Base-by-base conservation (phyloP, 129 eudicot genomes). In the Oenanthe sinensis region DNA sequence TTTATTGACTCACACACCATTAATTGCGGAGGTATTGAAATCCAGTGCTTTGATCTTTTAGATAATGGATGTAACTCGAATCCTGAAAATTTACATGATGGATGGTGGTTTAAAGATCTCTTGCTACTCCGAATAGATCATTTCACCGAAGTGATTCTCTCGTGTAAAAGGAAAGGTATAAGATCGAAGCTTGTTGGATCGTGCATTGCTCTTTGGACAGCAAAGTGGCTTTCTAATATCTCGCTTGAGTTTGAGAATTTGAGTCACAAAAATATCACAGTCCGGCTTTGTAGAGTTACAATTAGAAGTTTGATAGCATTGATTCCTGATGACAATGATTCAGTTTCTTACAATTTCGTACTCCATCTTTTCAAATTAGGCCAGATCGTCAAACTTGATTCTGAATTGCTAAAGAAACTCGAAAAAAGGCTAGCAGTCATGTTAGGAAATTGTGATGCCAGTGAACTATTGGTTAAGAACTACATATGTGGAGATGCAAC, bases 71-170 rank as follows among this genome's bases (percentile, higher is more conserved):
- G 5, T 42, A 24, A 50, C 54, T 46, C 75, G 0, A 17, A 68
- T 13, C 1, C 6, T 14, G 47, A 48, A 73, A 77, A 76, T 63
- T 75, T 71, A 62, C n/a, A 20, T 17, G 82, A 65, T 2, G 69
- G 36, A 72, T 84, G 87, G 84, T 84, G 84, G 82, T 81, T 84
- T 78, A 52, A 84, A 48, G 84, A 81, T 37, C 48, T 84, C 48
- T 84, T 81, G 14, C 42, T 26, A 73, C 82, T 77, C 42, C 70
- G 84, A 44, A 77, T 81, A 63, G 87, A 84, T 72, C 87, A 84
- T 81, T 81, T 84, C 63, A 30, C 72, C 50, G 84, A 84, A 81
- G 87, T 81, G 62, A 81, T 84, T 39, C 75, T 58, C 15, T 74
- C 82, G 4, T 77, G 82, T 20, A 84, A 84, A 77, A 81, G 67